A percentile compares a stretch with the other conserved stretches of the same genome.
Evolutionary conservation across 106 monocot species (phyloP).

Genomic region (Dendrobium chrysotoxum): DNA sequence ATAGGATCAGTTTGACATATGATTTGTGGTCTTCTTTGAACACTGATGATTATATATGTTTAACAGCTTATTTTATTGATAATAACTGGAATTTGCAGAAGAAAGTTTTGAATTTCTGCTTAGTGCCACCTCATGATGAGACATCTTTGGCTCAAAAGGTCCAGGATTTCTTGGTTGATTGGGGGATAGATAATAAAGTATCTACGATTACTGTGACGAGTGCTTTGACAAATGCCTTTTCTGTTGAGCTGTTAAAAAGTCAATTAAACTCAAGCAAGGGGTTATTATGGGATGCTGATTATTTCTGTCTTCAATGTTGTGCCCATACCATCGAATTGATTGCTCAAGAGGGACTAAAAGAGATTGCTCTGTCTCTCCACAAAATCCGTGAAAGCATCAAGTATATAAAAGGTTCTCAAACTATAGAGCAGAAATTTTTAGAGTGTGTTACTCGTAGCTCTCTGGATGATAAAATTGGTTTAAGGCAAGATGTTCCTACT

Average conservation of each 20-base stretch:
- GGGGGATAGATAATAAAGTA: constrained; percentile 4
- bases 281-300: background rate
- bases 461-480: constrained; percentile 7
- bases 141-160: background rate
- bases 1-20: background rate
- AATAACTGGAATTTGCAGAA: constrained; percentile 7
- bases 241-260: constrained; percentile 1
- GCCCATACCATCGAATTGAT: background rate
- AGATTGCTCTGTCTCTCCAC: background rate
- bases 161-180: constrained; percentile 5
- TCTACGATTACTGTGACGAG: background rate
- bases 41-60: constrained; percentile 5
- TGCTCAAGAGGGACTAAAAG: constrained; percentile 7
- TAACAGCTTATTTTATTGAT: constrained; percentile 12
- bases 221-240: background rate
- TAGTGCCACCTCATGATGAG: background rate
- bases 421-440: background rate
- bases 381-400: constrained; percentile 12
- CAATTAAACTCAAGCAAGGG: background rate
- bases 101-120: constrained; percentile 1
- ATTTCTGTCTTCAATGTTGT: constrained; percentile 2
- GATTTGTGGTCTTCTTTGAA: constrained; percentile 4
- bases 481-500: constrained; percentile 10
- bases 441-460: constrained; percentile 1
- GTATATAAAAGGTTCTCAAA: constrained; percentile 7